Conservation (phyloP, 2,329 filamentous ascomycete species). For the Stagonosporopsis chrysanthemi region DNA sequence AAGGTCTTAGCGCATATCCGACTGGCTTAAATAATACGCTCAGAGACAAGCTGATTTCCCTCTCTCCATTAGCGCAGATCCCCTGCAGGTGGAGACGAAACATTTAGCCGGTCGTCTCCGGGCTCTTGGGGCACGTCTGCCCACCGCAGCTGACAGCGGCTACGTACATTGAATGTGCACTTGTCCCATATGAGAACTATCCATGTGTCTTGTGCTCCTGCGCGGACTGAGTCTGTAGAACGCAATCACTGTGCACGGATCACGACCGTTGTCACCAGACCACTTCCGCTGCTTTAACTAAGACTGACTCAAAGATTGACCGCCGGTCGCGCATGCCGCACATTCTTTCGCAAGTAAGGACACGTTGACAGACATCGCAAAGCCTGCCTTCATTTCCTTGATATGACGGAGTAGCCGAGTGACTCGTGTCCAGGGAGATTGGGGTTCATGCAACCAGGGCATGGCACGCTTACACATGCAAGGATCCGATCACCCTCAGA, state of each 20-base stretch:
- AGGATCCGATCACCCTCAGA: conserved; percentile 4
- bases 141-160: conserved; percentile 18
- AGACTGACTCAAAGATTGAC: conserved; percentile 9
- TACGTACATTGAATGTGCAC: neutral
- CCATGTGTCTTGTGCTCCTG: neutral
- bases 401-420: conserved; percentile 2
- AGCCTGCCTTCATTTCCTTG: neutral
- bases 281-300: conserved; percentile 11
- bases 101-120: conserved; percentile 19
- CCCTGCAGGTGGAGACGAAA: conserved; percentile 15
- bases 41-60: conserved; percentile 5
- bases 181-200: neutral
- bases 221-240: neutral
- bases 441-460: conserved; percentile 5
- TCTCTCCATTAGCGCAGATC: conserved; percentile 9
- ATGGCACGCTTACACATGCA: conserved; percentile 6
- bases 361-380: neutral
- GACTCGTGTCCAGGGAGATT: conserved; percentile 14
- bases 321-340: conserved; percentile 1
- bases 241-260: neutral
- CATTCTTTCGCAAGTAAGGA: conserved; percentile 12
- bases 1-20: conserved; percentile 5
- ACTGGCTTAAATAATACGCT: conserved; percentile 6
- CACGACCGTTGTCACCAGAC: neutral
- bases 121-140: conserved; percentile 8